These are phyloP conservation scores for Monosporascus sp. DNA, from an alignment of 2,329 filamentous ascomycete genomes.

Conservation along the genomic window DNA sequence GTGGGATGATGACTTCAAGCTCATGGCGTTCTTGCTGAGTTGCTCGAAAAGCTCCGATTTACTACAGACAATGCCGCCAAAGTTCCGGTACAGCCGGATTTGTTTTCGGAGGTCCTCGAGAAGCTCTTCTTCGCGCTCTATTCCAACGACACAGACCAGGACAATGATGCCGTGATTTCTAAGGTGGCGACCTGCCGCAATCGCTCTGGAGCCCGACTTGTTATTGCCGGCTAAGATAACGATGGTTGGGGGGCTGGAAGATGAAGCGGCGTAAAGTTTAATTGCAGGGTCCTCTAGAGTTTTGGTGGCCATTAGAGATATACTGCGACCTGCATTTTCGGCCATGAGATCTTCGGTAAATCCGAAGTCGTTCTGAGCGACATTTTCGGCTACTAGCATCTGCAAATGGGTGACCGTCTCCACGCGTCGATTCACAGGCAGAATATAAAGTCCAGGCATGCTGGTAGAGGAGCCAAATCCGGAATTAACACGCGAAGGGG, in stretches of 20 bases:
- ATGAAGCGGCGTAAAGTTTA: slow-evolving; percentile 34
- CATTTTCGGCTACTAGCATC: slow-evolving; percentile 88
- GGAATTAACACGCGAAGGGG: slow-evolving; percentile 44
- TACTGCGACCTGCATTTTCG: slow-evolving; percentile 83
- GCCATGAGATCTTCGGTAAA: slow-evolving; percentile 85
- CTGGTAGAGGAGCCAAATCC: slow-evolving; percentile 23
- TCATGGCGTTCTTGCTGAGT: slow-evolving; percentile 40
- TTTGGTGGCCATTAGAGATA: slow-evolving; percentile 75
- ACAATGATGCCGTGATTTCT: slow-evolving; percentile 77
- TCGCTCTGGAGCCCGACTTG: slow-evolving; percentile 75
- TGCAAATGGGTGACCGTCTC: slow-evolving; percentile 68
- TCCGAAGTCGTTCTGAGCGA: slow-evolving; percentile 80
- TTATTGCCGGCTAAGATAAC: slow-evolving; percentile 95
- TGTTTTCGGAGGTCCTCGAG: slow-evolving; percentile 77
- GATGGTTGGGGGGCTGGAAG: slow-evolving; percentile 34
- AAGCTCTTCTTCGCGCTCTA: slow-evolving; percentile 76
- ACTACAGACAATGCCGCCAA: slow-evolving; percentile 67
- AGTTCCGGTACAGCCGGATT: slow-evolving; percentile 74
- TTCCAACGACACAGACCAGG: slow-evolving; percentile 75
- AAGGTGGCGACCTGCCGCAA: slow-evolving; percentile 82
- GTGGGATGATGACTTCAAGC: slow-evolving; percentile 20
- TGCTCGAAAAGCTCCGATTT: slow-evolving; percentile 59
- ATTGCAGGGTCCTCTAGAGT: slow-evolving; percentile 60
- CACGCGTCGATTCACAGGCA: slow-evolving; percentile 50
- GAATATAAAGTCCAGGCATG: slow-evolving; percentile 44